Percentiles rank a stretch among this genome's conserved stretches.
These are phyloP conservation scores for Hygrophoropsis aurantiaca DNA, from an alignment of 768 basidiomycete genomes.

Conservation along the genomic window DNA sequence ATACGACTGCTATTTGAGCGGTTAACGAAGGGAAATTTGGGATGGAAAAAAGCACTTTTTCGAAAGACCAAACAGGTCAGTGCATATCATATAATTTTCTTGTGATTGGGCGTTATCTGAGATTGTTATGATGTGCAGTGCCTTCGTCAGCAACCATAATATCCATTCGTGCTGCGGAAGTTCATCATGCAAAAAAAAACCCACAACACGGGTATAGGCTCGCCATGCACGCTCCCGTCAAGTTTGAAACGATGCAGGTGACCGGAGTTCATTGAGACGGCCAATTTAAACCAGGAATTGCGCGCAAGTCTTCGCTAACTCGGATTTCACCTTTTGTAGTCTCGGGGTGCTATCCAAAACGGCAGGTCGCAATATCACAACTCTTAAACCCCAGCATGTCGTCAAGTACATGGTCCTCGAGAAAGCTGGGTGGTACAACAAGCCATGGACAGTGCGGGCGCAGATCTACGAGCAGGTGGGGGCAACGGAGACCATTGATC, in stretches of 20 bases:
- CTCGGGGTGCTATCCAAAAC: slow-evolving; percentile 35
- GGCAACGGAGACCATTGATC: too few relatives aligned
- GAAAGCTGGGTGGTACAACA: slow-evolving; percentile 70
- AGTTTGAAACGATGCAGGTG: slow-evolving; percentile 73
- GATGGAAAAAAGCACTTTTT: background rate
- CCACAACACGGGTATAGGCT: slow-evolving; percentile 53
- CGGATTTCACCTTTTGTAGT: slow-evolving; percentile 20
- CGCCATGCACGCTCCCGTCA: slow-evolving; percentile 63
- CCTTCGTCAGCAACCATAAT: slow-evolving; percentile 54
- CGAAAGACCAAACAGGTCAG: background rate
- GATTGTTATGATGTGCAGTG: slow-evolving; percentile 8
- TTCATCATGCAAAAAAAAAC: slow-evolving; percentile 48
- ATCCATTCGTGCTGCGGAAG: slow-evolving; percentile 60
- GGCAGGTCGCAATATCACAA: slow-evolving; percentile 15
- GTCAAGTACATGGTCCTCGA: slow-evolving; percentile 46
- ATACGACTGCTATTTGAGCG: too few relatives aligned
- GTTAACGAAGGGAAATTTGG: too few relatives aligned
- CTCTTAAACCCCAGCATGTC: slow-evolving; percentile 35
- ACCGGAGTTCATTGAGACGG: slow-evolving; percentile 10
- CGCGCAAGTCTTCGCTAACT: slow-evolving; percentile 36
- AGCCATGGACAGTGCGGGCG: slow-evolving; percentile 65
- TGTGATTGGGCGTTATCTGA: background rate
- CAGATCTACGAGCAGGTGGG: slow-evolving; percentile 39
- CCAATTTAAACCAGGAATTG: slow-evolving; percentile 22
- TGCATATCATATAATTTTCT: background rate